Evolutionary conservation across 2,329 filamentous ascomycete species (phyloP), one percentile per base, ranked within the genome.

Genomic region (Sclerotiophoma versabilis): DNA sequence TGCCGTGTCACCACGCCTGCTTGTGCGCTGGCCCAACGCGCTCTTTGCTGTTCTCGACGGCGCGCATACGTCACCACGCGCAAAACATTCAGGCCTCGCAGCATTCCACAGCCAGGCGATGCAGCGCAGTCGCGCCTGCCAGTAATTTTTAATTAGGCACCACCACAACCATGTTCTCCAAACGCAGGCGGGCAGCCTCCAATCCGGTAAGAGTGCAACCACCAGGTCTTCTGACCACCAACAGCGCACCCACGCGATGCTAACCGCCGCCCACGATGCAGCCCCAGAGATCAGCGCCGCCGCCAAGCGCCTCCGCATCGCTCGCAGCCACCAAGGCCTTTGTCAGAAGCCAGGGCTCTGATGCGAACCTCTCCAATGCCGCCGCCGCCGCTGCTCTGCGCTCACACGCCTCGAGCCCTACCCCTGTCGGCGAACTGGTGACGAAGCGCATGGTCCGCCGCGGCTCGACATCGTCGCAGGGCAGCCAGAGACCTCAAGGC

Each of bases 311-410:
- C 50, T 88, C 87, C 68, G 92, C 91, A 53, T 86, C 92, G 49
- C 87, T 89, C 39, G 92, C 92, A 51, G 92, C 93, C 56, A 86
- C 86, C 57, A 89, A 90, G 73, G 93, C 92, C 54, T 96, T 93
- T 76, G 83, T 89, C 70, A 87, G 84, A 64, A 87, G 83, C 69
- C 83, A 85, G 74, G 76, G 83, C 65, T 84, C 87, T 64, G 84
- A 84, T 74, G 80, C 79, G 55, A 86, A 85, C 54, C 82, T 96
- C 36, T 96, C 93, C 33, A 88, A 90, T 29, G 91, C 93, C 6
- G 93, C 93, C 11, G 93, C 93, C 6, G 92, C 92, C 14, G 87
- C 92, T 23, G 93, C 93, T 39, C 83, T 98, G 54, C 87, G 89
- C 70, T 90, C 89, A 38, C 86, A 90, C 63, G 88, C 91, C 9